Evolutionary conservation across 2,329 filamentous ascomycete species (phyloP), one percentile per base, ranked within the genome.

Genomic region (Neonectria magnoliae): DNA sequence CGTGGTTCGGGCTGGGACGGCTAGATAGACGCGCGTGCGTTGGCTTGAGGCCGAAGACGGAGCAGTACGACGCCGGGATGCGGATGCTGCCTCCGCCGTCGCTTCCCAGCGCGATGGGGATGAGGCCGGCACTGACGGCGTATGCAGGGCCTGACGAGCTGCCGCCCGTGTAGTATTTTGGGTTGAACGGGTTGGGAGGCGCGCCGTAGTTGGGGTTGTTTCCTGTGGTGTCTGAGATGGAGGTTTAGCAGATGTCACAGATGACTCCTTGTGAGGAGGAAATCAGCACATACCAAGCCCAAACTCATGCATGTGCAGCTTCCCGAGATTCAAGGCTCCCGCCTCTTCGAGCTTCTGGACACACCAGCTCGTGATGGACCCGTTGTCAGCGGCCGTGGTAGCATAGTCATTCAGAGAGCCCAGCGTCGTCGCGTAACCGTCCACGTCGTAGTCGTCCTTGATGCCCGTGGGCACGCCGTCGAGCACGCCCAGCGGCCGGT

Each of bases 21-120:
- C 80, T 82, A 66, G 91, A 91, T 1, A 94, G 80, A 22, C 91
- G 88, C 27, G 86, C 85, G 73, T 93, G 90, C 0, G 87, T 88
- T 0, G 91, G 84, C 75, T 94, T 94, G 42, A 95, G 83, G 0
- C 92, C 92, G 75, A 89, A 94, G 7, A 93, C 81, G 11, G 90
- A 91, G 74, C 92, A 94, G 75, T 90, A 93, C 8, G 86, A 86
- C 0, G 90, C 83, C 0, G 92, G 93, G 36, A 94, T 89, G 1
- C 92, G 88, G 67, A 94, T 90, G 54, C 88, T 91, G 61, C 91
- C 91, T 33, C 91, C 91, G 16, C 90, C 91, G 73, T 94, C 91
- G 42, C 87, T 88, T 16, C 92, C 92, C 13, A 93, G 83, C 0
- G 90, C 89, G 60, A 92, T 86, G 1, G 92, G 92, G 0, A 93